Evolutionary conservation across 179 eudicot species (phyloP), one percentile per base, ranked within the genome.

Genomic region (Heliamphora pulchella): DNA sequence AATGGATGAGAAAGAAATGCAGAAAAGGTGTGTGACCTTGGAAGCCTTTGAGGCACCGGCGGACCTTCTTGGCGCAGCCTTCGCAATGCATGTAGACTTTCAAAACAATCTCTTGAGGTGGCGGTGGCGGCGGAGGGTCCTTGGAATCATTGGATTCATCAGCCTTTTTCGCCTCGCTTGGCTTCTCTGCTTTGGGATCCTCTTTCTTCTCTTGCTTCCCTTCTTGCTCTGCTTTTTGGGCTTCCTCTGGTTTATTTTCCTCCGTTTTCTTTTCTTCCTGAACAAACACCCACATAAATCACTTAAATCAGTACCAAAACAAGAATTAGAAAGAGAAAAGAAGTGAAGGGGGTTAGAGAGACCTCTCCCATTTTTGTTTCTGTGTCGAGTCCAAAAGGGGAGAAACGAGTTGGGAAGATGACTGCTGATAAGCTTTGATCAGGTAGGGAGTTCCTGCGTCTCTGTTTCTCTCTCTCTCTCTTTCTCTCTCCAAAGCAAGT

Each of bases 71-170:
- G 70, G 97, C 97, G 51, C 97, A 93, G 0, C 97, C 97, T 67
- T 93, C 97, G 75, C 97, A 93, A 87, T 93, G 97, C 97, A 93
- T 91, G 90, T 74, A 93, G 8, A 93, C 94, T 55, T 85, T 82
- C 67, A 93, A 65, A 3, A 93, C 86, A 46, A 93, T 89, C 81
- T 91, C 96, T 75, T 84, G 91, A 15, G 97, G 89, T 50, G 94
- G 93, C 0, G 92, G 94, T 0, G 91, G 92, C 0, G 87, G 85
- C 8, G 82, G 67, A 2, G 87, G 83, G 8, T 85, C 88, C 61
- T 87, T 31, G 31, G 31, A 31, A 31, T 31, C 31, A 31, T 31
- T 80, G 0, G 87, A 2, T 7, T 83, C 85, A 5, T 79, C 88
- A 8, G 76, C 22, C 44, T 88, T 85, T 44, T 85, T 81, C 57